A percentile compares a stretch with the other conserved stretches of the same genome.
These are phyloP conservation scores for Apiospora koreana DNA, from an alignment of 2,329 filamentous ascomycete species.

Conservation along the genomic window DNA sequence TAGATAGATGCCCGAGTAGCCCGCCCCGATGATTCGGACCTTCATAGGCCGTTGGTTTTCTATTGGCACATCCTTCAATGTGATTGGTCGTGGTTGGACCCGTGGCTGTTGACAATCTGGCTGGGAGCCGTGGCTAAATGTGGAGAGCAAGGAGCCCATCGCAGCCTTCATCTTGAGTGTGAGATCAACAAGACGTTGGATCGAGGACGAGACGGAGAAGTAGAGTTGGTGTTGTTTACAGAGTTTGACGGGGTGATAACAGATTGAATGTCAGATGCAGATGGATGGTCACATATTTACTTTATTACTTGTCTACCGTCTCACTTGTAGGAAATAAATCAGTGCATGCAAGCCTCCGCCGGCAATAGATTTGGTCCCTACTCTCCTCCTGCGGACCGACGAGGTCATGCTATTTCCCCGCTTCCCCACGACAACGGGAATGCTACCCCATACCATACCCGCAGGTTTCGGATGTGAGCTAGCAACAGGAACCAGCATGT, in stretches of 20 bases:
- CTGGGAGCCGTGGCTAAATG: neutral
- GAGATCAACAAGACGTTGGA: neutral
- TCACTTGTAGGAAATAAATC: too few relatives aligned
- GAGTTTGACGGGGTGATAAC: neutral
- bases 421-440: neutral
- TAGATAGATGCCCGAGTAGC: slow-evolving; percentile 37
- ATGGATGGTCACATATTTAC: neutral
- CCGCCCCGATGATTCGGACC: slow-evolving; percentile 37
- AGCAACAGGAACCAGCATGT: neutral
- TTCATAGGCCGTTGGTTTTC: slow-evolving; percentile 34
- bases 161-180: neutral
- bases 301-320: too few relatives aligned
- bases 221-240: neutral
- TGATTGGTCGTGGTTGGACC: slow-evolving; percentile 15
- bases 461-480: neutral
- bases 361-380: neutral
- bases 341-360: neutral
- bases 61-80: slow-evolving; percentile 28
- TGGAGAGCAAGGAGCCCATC: neutral
- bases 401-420: neutral
- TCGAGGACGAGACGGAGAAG: neutral
- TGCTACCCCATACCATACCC: neutral
- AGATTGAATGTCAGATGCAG: neutral
- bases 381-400: neutral
- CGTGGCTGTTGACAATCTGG: neutral